These are phyloP conservation scores for Mortierella polycephala DNA, from an alignment of 371 early-diverging fungal genomes.

Conservation along the genomic window DNA sequence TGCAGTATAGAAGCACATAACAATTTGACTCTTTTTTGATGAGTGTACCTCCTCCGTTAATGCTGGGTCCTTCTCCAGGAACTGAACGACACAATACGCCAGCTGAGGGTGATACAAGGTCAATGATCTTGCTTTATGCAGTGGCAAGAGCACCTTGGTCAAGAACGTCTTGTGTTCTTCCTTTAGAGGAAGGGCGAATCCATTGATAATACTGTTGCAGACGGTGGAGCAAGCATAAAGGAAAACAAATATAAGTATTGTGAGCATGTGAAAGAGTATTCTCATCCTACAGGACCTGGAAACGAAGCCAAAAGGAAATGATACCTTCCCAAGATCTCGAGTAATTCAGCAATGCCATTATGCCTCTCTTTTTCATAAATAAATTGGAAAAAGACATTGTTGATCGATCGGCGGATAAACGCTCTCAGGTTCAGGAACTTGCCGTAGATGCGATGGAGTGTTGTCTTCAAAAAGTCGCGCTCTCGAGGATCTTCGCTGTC, in stretches of 20 bases:
- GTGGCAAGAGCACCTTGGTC: slow-evolving; percentile 88
- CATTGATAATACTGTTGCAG: slow-evolving; percentile 91
- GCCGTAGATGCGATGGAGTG: slow-evolving; percentile 96
- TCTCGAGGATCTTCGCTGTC: slow-evolving; percentile 98
- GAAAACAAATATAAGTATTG: background rate
- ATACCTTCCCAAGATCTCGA: slow-evolving; percentile 95
- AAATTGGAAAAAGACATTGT: slow-evolving; percentile 96
- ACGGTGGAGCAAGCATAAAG: background rate
- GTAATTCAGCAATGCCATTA: slow-evolving; percentile 96
- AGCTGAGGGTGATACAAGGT: slow-evolving; percentile 94
- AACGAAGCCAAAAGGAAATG: no score
- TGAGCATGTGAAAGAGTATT: slow-evolving; percentile 1
- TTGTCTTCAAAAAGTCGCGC: slow-evolving; percentile 97
- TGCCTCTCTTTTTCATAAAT: slow-evolving; percentile 96
- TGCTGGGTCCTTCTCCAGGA: slow-evolving; percentile 95
- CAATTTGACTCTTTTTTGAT: no score
- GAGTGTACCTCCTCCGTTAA: slow-evolving; percentile 83
- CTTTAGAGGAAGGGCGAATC: slow-evolving; percentile 96
- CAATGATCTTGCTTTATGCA: slow-evolving; percentile 93
- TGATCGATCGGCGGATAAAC: slow-evolving; percentile 95
- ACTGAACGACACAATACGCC: slow-evolving; percentile 97
- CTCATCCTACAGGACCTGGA: slow-evolving; percentile 3
- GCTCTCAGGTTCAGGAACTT: slow-evolving; percentile 95
- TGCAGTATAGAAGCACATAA: no score
- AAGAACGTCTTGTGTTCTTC: slow-evolving; percentile 97